These are phyloP conservation scores for Trichoderma erinaceum DNA, from an alignment of 495 filamentous ascomycete species.

Conservation along the genomic window DNA sequence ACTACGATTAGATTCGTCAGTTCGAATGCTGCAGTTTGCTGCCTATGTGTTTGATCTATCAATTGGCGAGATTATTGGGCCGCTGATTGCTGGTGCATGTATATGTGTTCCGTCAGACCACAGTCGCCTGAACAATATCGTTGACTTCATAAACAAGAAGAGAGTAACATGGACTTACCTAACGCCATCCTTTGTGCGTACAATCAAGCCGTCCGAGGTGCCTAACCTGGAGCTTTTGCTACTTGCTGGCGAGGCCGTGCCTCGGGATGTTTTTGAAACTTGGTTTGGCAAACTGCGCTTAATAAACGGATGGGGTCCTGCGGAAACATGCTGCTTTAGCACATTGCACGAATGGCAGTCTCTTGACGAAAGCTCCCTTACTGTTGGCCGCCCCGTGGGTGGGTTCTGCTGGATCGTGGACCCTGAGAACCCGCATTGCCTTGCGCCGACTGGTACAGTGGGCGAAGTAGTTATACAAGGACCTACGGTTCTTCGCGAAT, in stretches of 20 bases:
- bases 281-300: constrained; percentile 17
- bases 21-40: constrained; percentile 54
- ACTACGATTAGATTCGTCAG: constrained; percentile 34
- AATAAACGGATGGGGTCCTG: constrained; percentile 39
- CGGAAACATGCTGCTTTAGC: constrained; percentile 33
- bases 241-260: constrained; percentile 32
- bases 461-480: constrained; percentile 45
- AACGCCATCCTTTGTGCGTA: constrained; percentile 46
- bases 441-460: constrained; percentile 42
- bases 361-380: constrained; percentile 23
- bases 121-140: constrained; percentile 27
- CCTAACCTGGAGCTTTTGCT: constrained; percentile 33
- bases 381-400: constrained; percentile 46
- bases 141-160: constrained; percentile 24
- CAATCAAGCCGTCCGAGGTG: constrained; percentile 36
- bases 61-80: constrained; percentile 50
- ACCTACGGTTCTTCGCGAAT: constrained; percentile 35
- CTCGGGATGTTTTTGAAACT: neutral
- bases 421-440: constrained; percentile 38
- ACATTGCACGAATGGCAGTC: constrained; percentile 19
- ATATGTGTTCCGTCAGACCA: constrained; percentile 37
- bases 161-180: constrained; percentile 27
- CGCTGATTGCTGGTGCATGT: constrained; percentile 45
- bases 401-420: constrained; percentile 51
- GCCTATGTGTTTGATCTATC: constrained; percentile 57